Percentiles rank a stretch among this genome's conserved stretches.
Conservation (phyloP, 306 rosid species). For the Quercus glauca region DNA sequence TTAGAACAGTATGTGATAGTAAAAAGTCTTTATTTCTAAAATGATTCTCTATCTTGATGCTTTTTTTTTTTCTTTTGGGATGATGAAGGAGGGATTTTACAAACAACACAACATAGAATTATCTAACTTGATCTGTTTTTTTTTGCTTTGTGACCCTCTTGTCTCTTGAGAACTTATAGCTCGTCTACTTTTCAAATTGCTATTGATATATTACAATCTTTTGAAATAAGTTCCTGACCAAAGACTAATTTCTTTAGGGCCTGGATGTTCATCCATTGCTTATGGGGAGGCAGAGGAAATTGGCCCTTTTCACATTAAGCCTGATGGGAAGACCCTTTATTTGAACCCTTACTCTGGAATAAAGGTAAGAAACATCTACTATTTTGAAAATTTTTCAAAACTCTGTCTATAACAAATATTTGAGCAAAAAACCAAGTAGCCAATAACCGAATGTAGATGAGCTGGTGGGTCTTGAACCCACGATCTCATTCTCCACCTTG, state of each 20-base stretch:
- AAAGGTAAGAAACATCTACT: conserved; percentile 39
- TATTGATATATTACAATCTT: background rate
- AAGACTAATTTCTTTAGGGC: conserved; percentile 48
- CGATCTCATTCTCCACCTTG: no score
- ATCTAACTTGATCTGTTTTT: background rate
- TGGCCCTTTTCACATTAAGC: conserved; percentile 76
- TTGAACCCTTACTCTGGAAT: conserved; percentile 90
- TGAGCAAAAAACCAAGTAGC: background rate
- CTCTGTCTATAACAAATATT: background rate
- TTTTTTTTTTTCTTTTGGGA: no score
- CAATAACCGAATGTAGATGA: background rate
- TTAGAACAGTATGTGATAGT: background rate
- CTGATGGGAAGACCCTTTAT: conserved; percentile 64
- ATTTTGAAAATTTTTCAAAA: background rate
- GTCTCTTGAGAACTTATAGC: background rate
- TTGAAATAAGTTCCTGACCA: background rate
- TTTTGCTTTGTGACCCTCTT: background rate
- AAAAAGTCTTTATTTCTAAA: background rate
- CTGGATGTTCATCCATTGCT: conserved; percentile 95
- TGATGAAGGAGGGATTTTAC: no score
- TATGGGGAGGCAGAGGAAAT: conserved; percentile 84
- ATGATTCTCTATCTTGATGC: background rate
- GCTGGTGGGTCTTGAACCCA: no score
- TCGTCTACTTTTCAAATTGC: background rate
- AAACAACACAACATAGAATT: no score